Conservation (phyloP, 768 basidiomycete species). For the Cystobasidium ongulense region DNA sequence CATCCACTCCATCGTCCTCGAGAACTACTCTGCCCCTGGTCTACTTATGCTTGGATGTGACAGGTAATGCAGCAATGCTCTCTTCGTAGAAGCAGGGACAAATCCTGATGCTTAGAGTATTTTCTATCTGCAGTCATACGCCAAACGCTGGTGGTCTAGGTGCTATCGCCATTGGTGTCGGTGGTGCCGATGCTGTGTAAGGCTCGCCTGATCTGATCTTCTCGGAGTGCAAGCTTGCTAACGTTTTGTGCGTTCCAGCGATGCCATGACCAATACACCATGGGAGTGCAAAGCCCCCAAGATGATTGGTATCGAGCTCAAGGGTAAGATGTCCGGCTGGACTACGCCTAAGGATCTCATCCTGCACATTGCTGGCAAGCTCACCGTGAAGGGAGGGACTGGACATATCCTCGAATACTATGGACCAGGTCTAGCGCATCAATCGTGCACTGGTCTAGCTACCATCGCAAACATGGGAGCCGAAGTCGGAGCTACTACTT, state of each 20-base stretch:
- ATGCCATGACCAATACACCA: conserved; percentile 94
- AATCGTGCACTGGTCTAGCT: conserved; percentile 87
- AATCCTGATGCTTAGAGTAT: conserved; percentile 47
- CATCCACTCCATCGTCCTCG: conserved; percentile 95
- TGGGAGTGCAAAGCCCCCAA: conserved; percentile 74
- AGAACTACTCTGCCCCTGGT: conserved; percentile 52
- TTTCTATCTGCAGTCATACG: conserved; percentile 60
- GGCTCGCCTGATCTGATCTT: not conserved
- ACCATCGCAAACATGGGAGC: conserved; percentile 99
- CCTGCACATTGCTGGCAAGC: conserved; percentile 80
- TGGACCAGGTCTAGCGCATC: conserved; percentile 75
- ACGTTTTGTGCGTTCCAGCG: conserved; percentile 52
- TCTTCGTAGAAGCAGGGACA: too few relatives aligned
- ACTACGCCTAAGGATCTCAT: conserved; percentile 93
- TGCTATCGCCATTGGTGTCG: conserved; percentile 95
- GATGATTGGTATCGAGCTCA: conserved; percentile 69
- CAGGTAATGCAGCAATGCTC: conserved; percentile 46
- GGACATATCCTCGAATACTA: conserved; percentile 95
- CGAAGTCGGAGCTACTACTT: conserved; percentile 99
- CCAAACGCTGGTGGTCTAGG: conserved; percentile 97
- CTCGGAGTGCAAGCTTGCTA: not conserved
- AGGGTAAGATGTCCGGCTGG: conserved; percentile 81
- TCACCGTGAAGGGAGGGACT: conserved; percentile 95
- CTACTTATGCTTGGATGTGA: conserved; percentile 49
- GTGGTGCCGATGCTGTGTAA: conserved; percentile 74